Percentiles rank a stretch among this genome's conserved stretches.
phyloP scores from a whole-genome alignment of 768 basidiomycete genomes.

The Phaeotremella skinneri region DNA sequence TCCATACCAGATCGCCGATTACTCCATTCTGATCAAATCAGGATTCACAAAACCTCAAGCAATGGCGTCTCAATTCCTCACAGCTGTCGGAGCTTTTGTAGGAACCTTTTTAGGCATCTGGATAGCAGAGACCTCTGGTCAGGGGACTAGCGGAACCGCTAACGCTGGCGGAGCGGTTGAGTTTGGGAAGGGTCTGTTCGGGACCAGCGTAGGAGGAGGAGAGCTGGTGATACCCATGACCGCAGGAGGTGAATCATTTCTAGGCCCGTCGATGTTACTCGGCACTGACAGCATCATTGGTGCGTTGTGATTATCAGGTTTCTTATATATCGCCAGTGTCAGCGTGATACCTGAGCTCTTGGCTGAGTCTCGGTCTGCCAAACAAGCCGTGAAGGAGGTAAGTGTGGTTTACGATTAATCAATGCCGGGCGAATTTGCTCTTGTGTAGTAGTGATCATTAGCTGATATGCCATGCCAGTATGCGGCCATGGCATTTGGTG shows the following conservation, averaged over 20 bases:
- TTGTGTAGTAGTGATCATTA: no score
- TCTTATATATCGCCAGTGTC: conserved; percentile 89
- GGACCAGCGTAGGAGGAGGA: conserved; percentile 72
- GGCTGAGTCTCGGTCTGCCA: conserved; percentile 80
- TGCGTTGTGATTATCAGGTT: conserved; percentile 56
- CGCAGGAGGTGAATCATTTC: conserved; percentile 44
- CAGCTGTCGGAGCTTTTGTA: conserved; percentile 88
- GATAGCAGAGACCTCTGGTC: conserved; percentile 45
- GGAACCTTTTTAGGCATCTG: conserved; percentile 53
- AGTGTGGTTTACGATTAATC: conserved; percentile 31
- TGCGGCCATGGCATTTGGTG: conserved; percentile 85
- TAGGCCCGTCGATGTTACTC: conserved; percentile 5
- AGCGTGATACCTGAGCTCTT: conserved; percentile 84
- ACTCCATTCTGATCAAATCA: conserved; percentile 79
- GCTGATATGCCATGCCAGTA: conserved; percentile 59
- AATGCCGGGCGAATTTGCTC: conserved; percentile 11
- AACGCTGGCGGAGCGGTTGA: conserved; percentile 51
- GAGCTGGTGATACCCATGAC: conserved; percentile 67
- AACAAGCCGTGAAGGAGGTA: conserved; percentile 88
- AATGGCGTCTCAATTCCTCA: conserved; percentile 89
- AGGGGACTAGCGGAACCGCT: conserved; percentile 17
- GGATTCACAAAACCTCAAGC: conserved; percentile 88
- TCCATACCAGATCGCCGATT: conserved; percentile 70
- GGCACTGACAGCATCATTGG: background rate
- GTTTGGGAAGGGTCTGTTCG: conserved; percentile 74